A percentile compares a stretch with the other conserved stretches of the same genome.
These are phyloP conservation scores for Euphorbia peplus DNA, from an alignment of 345 rosid genomes.

Conservation along the genomic window DNA sequence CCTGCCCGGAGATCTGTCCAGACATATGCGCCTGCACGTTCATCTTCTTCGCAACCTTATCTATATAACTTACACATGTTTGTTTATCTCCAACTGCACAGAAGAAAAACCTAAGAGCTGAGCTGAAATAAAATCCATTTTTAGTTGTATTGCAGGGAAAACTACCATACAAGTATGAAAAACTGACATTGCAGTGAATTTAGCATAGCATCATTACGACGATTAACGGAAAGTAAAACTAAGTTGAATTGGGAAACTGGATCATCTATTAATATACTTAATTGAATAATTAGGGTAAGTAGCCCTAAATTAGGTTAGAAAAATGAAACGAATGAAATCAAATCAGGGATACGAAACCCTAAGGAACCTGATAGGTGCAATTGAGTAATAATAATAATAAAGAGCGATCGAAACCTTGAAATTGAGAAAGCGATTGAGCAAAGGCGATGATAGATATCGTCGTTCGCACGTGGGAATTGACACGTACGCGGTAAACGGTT, in stretches of 20 bases:
- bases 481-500: not conserved
- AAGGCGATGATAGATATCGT: conserved; percentile 12
- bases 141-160: no score
- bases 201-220: not conserved
- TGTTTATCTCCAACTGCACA: conserved; percentile 11
- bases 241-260: not conserved
- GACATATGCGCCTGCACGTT: conserved; percentile 66
- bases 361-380: conserved; percentile 18
- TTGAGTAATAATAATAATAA: not conserved
- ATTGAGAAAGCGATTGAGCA: conserved; percentile 1
- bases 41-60: conserved; percentile 31
- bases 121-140: no score
- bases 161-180: no score
- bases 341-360: not conserved
- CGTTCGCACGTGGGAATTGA: conserved; percentile 19
- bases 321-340: not conserved
- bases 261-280: not conserved
- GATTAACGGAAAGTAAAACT: not conserved
- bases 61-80: conserved; percentile 15
- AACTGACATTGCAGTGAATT: not conserved
- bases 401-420: conserved; percentile 11
- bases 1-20: conserved; percentile 57
- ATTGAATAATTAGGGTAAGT: conserved; percentile 9
- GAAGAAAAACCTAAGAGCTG: not conserved
- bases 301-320: conserved; percentile 12